Conservation (phyloP, 768 basidiomycete genomes). For the Russula brevipes region DNA sequence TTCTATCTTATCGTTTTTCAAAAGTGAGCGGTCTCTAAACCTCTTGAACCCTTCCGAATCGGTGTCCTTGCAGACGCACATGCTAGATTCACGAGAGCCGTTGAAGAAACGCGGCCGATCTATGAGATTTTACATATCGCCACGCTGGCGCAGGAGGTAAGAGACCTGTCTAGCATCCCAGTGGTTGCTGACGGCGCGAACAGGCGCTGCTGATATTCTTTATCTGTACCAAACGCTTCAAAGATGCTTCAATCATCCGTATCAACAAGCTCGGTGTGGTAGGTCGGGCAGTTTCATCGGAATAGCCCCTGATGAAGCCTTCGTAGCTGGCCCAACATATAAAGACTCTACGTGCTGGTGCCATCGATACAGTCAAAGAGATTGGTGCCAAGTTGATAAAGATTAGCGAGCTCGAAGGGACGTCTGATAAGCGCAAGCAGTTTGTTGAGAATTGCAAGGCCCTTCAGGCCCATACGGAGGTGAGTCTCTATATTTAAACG, state of each 20-base stretch:
- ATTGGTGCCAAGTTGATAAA: slow-evolving; percentile 51
- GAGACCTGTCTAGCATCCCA: not conserved
- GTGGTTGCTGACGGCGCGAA: slow-evolving; percentile 5
- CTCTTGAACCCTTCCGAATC: not conserved
- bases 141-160: slow-evolving; percentile 69
- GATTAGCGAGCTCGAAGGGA: slow-evolving; percentile 47
- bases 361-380: slow-evolving; percentile 47
- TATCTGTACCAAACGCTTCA: slow-evolving; percentile 71
- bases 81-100: slow-evolving; percentile 43
- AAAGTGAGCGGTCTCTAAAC: slow-evolving; percentile 28
- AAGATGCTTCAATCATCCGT: slow-evolving; percentile 60
- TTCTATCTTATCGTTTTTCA: slow-evolving; percentile 53
- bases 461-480: slow-evolving; percentile 36
- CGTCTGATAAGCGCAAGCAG: slow-evolving; percentile 46
- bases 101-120: slow-evolving; percentile 39
- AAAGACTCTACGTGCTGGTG: slow-evolving; percentile 56
- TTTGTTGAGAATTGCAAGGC: slow-evolving; percentile 49
- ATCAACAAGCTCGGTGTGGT: slow-evolving; percentile 69
- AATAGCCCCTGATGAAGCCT: slow-evolving; percentile 6
- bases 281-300: slow-evolving; percentile 28
- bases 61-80: slow-evolving; percentile 44
- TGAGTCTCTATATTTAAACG: slow-evolving; percentile 23
- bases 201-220: slow-evolving; percentile 70
- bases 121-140: slow-evolving; percentile 67
- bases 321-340: slow-evolving; percentile 59